Evolutionary conservation across 208 protist genomes (phyloP).

Genomic region (Acanthamoeba triangularis): DNA sequence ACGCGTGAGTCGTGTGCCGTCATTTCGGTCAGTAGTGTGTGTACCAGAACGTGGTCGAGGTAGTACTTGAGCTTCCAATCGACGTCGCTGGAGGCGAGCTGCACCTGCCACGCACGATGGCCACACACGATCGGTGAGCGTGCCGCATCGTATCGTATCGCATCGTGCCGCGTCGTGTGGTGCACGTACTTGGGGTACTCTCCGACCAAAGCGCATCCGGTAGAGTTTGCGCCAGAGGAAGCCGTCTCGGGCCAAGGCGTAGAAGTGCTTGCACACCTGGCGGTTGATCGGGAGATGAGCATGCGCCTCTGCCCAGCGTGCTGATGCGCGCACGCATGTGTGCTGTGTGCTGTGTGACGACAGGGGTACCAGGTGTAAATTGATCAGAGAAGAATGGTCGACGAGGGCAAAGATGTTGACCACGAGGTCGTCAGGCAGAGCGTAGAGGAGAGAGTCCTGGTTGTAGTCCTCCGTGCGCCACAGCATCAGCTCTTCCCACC

Average conservation of each 20-base stretch:
- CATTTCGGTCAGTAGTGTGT: not conserved
- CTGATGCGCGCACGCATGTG: not conserved
- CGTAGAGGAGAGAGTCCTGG: not conserved
- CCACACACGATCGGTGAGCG: too few relatives aligned
- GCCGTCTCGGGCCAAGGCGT: not conserved
- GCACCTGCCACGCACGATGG: not conserved
- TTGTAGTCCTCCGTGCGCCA: not conserved
- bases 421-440: not conserved
- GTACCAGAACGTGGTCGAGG: not conserved
- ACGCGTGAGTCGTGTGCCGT: not conserved
- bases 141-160: too few relatives aligned
- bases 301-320: not conserved
- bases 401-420: not conserved
- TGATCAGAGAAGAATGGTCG: not conserved
- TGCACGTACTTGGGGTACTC: not conserved
- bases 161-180: not conserved
- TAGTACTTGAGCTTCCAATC: conserved; percentile 59
- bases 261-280: conserved; percentile 28
- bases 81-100: not conserved
- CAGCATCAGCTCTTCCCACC: conserved; percentile 13
- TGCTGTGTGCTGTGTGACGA: too few relatives aligned
- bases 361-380: not conserved
- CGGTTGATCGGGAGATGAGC: not conserved
- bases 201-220: not conserved
- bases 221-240: not conserved